A percentile compares a stretch with the other conserved stretches of the same genome.
These are phyloP conservation scores for Parmelia sp. DNA, from an alignment of 495 filamentous ascomycete species.

Conservation along the genomic window DNA sequence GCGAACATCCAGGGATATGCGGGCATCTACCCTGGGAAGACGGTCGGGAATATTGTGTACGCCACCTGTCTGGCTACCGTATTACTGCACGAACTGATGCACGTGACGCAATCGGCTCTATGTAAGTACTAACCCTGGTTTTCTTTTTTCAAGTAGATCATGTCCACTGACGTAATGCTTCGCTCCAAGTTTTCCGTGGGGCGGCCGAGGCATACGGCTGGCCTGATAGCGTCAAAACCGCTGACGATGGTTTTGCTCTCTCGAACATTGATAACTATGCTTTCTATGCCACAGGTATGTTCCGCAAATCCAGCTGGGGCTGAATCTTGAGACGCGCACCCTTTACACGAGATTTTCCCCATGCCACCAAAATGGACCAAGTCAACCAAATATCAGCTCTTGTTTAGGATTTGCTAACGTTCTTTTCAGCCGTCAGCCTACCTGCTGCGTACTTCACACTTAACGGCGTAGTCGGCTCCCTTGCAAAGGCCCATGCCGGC, in stretches of 20 bases:
- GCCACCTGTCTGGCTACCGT: neutral
- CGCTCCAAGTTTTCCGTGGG: neutral
- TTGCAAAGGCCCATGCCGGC: neutral
- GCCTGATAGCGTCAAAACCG: neutral
- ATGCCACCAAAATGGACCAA: neutral
- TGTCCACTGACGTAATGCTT: neutral
- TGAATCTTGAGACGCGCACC: neutral
- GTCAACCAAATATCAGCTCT: neutral
- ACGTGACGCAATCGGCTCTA: neutral
- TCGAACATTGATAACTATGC: neutral
- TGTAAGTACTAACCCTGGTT: neutral
- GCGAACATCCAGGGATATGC: neutral
- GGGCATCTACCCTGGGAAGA: conserved; percentile 1
- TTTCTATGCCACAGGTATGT: neutral
- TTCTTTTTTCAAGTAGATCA: neutral
- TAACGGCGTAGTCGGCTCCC: neutral
- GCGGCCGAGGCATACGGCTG: neutral
- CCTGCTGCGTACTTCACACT: neutral
- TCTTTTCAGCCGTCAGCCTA: neutral
- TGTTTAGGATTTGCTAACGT: neutral
- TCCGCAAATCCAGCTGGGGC: neutral
- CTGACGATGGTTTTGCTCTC: neutral
- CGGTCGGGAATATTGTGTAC: neutral
- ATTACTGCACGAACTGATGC: neutral
- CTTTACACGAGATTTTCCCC: neutral